Conservation (phyloP, 139 green algal genomes). For the Eudorina sp. region DNA sequence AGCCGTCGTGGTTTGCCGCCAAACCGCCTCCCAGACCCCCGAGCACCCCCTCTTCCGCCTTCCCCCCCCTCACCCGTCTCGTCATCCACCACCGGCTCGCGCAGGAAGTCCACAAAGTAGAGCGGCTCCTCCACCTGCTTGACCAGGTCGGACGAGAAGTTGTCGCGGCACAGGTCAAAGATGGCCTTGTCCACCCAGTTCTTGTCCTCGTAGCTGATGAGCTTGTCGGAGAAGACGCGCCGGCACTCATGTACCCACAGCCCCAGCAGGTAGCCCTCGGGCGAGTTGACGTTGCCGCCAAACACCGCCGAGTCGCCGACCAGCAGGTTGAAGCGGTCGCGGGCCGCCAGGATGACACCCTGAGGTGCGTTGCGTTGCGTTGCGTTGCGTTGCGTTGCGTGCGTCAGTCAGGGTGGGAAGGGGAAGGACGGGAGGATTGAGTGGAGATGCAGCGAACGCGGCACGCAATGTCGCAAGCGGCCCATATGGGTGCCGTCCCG, state of each 20-base stretch:
- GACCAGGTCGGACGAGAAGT: conserved; percentile 75
- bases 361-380: too few species aligned
- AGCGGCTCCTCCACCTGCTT: conserved; percentile 86
- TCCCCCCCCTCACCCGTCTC: conserved; percentile 69
- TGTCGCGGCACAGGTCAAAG: conserved; percentile 75
- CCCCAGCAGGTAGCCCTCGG: conserved; percentile 89
- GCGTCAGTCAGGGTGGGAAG: too few species aligned
- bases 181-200: conserved; percentile 84
- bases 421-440: too few species aligned
- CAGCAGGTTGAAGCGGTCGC: conserved; percentile 68
- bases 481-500: too few species aligned
- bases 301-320: conserved; percentile 55
- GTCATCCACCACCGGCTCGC: conserved; percentile 86
- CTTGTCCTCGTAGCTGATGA: conserved; percentile 90
- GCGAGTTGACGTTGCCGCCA: conserved; percentile 79
- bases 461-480: too few species aligned
- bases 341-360: conserved; percentile 88
- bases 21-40: too few species aligned
- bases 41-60: neutral
- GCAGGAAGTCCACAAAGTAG: conserved; percentile 96
- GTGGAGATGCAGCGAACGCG: too few species aligned
- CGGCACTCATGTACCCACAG: conserved; percentile 96
- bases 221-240: conserved; percentile 94
- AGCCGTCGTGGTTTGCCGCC: too few species aligned
- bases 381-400: too few species aligned